Conservation (phyloP, 148 eudicot genomes). For the Silene conica region DNA sequence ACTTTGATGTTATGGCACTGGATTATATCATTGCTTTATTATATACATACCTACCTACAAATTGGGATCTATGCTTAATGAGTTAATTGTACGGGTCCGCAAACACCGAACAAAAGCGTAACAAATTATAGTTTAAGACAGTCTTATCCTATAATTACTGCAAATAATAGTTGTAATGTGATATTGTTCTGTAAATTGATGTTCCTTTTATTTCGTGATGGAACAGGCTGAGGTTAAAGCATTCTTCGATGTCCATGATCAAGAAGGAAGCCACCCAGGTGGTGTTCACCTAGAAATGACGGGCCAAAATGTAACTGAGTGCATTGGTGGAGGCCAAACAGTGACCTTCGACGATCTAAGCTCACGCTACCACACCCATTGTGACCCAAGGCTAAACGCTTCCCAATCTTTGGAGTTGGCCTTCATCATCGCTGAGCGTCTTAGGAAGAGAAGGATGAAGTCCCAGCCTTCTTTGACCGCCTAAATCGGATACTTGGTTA, state of each 20-base stretch:
- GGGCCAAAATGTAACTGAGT: conserved; percentile 45
- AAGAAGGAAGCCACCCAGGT: conserved; percentile 68
- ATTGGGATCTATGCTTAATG: not conserved
- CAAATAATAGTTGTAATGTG: no score
- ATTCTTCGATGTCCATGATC: conserved; percentile 64
- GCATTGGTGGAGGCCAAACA: conserved; percentile 55
- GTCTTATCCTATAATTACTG: no score
- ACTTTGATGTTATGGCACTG: not conserved
- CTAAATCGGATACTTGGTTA: not conserved
- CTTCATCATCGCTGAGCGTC: conserved; percentile 60
- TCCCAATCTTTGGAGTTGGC: conserved; percentile 64
- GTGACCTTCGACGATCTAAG: conserved; percentile 52
- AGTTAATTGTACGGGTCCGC: not conserved
- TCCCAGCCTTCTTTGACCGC: conserved; percentile 26
- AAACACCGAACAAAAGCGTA: not conserved
- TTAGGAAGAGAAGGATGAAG: conserved; percentile 53
- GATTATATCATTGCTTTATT: not conserved
- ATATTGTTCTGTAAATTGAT: not conserved
- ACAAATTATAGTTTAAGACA: no score
- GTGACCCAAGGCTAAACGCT: conserved; percentile 61
- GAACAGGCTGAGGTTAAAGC: conserved; percentile 62
- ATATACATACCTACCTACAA: not conserved
- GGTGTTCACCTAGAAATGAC: conserved; percentile 72
- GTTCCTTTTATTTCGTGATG: not conserved
- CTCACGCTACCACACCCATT: conserved; percentile 56